Base-by-base conservation (phyloP, 2,329 filamentous ascomycete species). In the Hypoxylon sp. region DNA sequence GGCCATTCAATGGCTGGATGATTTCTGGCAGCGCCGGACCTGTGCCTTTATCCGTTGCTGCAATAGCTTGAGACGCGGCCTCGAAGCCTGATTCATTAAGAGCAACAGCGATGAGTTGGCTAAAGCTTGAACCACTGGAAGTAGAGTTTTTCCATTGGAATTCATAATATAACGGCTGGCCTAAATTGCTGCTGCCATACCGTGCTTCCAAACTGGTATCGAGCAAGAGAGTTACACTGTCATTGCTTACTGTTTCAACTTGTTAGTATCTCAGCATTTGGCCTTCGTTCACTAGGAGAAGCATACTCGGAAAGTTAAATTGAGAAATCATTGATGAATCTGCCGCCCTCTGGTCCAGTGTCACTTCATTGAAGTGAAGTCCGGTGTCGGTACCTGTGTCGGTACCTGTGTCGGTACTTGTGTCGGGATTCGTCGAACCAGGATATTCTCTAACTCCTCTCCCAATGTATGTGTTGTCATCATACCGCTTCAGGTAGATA, bases 101-200 rank as follows among this genome's bases (percentile, higher is more conserved):
- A 28, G 58, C 65, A 28, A 74, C 46, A 1, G 63, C 67, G 34
- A 76, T 62, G 17, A 72, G 32, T 28, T 61, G 71, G 17, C 67
- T 69, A 14, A 63, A 71, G 45, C 73, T 76, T 0, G 3, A 62
- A 50, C 74, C 74, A 1, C 56, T 50, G 13, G 21, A 32, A 2
- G 70, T 63, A 2, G 28, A 57, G n/a, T 69, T 73, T 2, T 56
- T 19, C 74, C 74, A 76, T 38, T 68, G 43, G 32, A 71, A 69
- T 41, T 76, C 66, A 13, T 73, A 50, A 60, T 74, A 76, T 51
- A 75, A 51, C 3, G 70, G 62, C 28, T 52, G 1, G 19, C 60
- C 56, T 3, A 66, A 9, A 14, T 63, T 59, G 19, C 3, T 45
- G 9, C 53, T 36, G 9, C 53, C 38, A 23, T 65, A 57, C 30